A percentile compares a stretch with the other conserved stretches of the same genome.
Conservation (phyloP, 192 early-diverging fungal species). For the Backusella mclennaniae region DNA sequence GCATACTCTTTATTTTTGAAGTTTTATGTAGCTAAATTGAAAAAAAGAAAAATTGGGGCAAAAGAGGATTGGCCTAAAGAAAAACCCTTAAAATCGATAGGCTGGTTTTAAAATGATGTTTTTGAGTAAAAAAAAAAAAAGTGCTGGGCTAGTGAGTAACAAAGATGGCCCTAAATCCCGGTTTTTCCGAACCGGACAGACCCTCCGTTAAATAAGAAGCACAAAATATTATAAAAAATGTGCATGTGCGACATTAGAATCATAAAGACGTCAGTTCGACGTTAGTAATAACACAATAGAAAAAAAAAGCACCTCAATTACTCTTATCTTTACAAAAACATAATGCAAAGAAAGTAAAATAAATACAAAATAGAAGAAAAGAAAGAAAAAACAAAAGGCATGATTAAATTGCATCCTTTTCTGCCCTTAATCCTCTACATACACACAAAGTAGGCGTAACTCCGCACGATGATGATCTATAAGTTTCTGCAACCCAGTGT, state of each 20-base stretch:
- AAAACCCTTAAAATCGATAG: neutral
- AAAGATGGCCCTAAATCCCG: neutral
- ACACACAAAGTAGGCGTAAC: neutral
- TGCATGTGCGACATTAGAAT: neutral
- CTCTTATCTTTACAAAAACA: neutral
- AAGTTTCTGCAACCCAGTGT: neutral
- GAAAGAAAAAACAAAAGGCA: neutral
- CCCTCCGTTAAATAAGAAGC: neutral
- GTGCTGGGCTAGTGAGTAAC: neutral
- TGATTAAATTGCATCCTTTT: slow-evolving; percentile 4
- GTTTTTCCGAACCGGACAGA: slow-evolving; percentile 3
- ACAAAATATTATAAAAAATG: neutral
- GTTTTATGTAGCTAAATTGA: too few species aligned
- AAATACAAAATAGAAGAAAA: neutral
- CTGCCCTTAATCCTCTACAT: neutral
- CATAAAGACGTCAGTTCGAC: slow-evolving; percentile 1
- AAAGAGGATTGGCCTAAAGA: neutral
- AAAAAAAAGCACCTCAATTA: neutral
- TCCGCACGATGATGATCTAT: neutral
- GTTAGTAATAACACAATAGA: neutral
- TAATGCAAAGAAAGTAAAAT: neutral
- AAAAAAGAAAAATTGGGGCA: neutral
- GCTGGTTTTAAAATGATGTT: neutral
- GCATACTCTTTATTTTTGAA: neutral
- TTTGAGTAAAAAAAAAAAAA: neutral